A percentile compares a stretch with the other conserved stretches of the same genome.
Conservation (phyloP, 2,329 filamentous ascomycete genomes). For the Fulvia fulva region DNA sequence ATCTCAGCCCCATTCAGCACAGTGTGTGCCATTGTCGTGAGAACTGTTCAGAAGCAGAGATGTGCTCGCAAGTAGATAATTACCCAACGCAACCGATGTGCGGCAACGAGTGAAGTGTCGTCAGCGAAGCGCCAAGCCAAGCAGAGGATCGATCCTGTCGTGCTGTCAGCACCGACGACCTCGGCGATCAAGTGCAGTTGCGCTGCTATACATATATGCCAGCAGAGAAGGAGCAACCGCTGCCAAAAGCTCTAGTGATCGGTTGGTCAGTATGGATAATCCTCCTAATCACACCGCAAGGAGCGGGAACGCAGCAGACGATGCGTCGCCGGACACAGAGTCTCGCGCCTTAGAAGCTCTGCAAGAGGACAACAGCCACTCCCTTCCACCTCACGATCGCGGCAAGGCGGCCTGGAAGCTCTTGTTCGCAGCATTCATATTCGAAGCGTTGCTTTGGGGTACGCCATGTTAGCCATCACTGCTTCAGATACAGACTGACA, state of each 20-base stretch:
- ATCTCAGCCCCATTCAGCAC: background rate
- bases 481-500: background rate
- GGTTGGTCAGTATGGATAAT: background rate
- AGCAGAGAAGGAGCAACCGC: no score
- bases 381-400: constrained; percentile 21
- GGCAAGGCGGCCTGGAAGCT: constrained; percentile 25
- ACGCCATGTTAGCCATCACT: background rate
- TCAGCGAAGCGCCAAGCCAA: background rate
- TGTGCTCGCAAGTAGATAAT: no score
- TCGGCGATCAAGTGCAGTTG: background rate
- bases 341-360: background rate
- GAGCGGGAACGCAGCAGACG: background rate
- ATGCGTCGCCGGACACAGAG: background rate
- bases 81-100: background rate
- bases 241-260: no score
- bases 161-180: background rate
- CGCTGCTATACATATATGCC: no score
- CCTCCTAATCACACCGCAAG: background rate
- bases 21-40: no score
- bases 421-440: constrained; percentile 38
- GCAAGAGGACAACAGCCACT: background rate
- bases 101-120: background rate
- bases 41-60: no score
- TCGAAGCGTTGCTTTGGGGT: constrained; percentile 52
- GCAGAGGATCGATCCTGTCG: background rate